Conservation (phyloP, 345 rosid genomes). For the Syzygium grande region DNA sequence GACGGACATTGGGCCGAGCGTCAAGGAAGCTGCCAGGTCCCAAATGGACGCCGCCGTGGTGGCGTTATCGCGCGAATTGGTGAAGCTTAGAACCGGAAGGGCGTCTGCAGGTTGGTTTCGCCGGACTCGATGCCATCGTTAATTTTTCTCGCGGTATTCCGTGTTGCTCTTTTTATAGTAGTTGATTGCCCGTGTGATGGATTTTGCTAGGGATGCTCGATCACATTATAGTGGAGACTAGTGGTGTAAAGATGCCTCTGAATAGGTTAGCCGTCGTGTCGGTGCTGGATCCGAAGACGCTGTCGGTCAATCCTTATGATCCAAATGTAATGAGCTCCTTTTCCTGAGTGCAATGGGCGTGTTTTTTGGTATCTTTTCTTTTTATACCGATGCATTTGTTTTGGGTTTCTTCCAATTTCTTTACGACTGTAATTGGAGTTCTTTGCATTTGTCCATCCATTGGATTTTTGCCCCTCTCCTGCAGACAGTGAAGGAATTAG, state of each 20-base stretch:
- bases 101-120: slow-evolving; percentile 58
- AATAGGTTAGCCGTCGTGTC: slow-evolving; percentile 83
- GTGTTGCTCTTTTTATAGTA: background rate
- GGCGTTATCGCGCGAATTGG: slow-evolving; percentile 66
- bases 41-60: slow-evolving; percentile 92
- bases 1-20: slow-evolving; percentile 59
- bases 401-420: background rate
- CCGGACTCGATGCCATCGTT: background rate
- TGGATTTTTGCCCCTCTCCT: background rate
- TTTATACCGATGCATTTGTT: background rate
- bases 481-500: slow-evolving; percentile 76
- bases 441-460: background rate
- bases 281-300: slow-evolving; percentile 77
- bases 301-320: slow-evolving; percentile 90
- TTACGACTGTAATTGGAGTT: background rate
- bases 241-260: slow-evolving; percentile 73
- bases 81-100: slow-evolving; percentile 80
- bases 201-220: slow-evolving; percentile 76
- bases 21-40: slow-evolving; percentile 50
- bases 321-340: slow-evolving; percentile 45
- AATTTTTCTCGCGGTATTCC: background rate
- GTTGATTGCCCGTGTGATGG: background rate
- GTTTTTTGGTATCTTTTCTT: background rate
- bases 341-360: background rate
- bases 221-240: slow-evolving; percentile 76